Evolutionary conservation across 352 stramenopile genomes (phyloP).

Genomic region (Aphanomyces astaci): DNA sequence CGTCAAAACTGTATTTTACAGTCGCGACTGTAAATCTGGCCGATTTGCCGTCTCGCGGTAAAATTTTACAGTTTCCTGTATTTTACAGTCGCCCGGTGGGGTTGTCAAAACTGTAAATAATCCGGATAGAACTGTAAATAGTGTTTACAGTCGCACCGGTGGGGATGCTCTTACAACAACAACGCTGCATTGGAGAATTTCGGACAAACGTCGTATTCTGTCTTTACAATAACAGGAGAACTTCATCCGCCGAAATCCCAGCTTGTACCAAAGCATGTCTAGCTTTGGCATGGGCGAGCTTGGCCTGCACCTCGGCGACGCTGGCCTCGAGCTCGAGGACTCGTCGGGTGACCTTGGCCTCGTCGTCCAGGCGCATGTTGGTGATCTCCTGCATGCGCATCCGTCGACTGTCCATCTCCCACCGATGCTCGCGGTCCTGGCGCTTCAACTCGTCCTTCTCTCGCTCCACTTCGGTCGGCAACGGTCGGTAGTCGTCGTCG

Average conservation of each 20-base stretch:
- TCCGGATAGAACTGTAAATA: too few relatives aligned
- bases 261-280: background rate
- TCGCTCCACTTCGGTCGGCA: background rate
- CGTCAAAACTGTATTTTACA: too few relatives aligned
- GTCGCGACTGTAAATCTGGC: too few relatives aligned
- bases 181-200: too few relatives aligned
- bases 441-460: background rate
- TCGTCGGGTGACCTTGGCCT: background rate
- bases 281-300: background rate
- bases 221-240: background rate
- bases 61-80: too few relatives aligned
- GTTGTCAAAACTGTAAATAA: too few relatives aligned
- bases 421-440: background rate
- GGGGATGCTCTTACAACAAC: too few relatives aligned
- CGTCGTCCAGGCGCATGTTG: background rate
- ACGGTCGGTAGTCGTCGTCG: background rate
- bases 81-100: too few relatives aligned
- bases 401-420: constrained; percentile 1
- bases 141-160: too few relatives aligned
- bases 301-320: background rate
- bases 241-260: background rate
- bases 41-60: too few relatives aligned
- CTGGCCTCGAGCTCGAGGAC: background rate
- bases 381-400: background rate
- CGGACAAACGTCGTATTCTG: background rate